Base-by-base conservation (phyloP, 768 basidiomycete genomes). In the Kwoniella europaea region DNA sequence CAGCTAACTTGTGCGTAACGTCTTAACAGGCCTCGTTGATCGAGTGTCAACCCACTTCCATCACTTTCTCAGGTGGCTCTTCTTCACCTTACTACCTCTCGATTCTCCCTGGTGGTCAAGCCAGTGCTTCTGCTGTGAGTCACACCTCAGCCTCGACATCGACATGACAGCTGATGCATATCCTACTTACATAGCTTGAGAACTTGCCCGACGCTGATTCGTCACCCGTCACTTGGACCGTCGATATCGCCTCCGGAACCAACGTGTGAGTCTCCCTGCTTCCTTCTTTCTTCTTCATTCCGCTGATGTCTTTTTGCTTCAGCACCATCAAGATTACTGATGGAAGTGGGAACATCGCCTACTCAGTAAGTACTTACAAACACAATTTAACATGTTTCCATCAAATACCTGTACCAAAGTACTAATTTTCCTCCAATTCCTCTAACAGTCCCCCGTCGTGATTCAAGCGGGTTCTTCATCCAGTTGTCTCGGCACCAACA, bases 381-480 rank as follows among this genome's bases (percentile, higher is more conserved):
- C 27, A 27, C 4, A 4, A 27, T 27, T 27, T 27, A 10, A 10
- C 16, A 46, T 10, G 16, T 12, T 46, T 2, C 44, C 10, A 46
- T 10, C 10, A 16, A 46, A 46, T 46, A 46, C 44, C 10, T 46
- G 44, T 46, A 10, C 12, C 10, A 50, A 50, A 18, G 46, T 50
- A 13, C 46, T 50, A 12, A 50, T 50, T 4, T 18, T 15, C 13
- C 7, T 50, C 10, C 13, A 50, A 50, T 4, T 50, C 13, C 46
- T 50, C 12, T 50, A 50, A 50, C 18, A 70, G 68, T 61, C 59
- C 10, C 65, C 72, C 2, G 71, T 77, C 42, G 75, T 77, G n/a
- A 71, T 84, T 71, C 73, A 76, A 55, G 42, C 74, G 10, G 82
- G 83, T 35, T 68, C 78, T 12, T 63, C 62, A 53, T 79, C 74